Evolutionary conservation across 192 early-diverging fungal genomes (phyloP), one percentile per base, ranked within the genome.

Genomic region (Linnemannia schmuckeri): DNA sequence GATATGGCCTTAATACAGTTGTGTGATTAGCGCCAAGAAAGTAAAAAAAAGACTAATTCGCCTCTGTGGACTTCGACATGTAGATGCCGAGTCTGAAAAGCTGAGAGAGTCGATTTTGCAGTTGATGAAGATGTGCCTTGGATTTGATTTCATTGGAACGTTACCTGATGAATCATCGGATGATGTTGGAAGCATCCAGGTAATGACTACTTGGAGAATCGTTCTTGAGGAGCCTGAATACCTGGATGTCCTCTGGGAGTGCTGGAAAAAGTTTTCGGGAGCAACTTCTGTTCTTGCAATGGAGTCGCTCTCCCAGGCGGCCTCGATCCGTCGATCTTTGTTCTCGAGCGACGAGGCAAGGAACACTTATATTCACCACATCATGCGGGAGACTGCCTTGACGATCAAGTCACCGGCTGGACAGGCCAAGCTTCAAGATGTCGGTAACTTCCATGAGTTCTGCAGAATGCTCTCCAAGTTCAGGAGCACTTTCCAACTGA

Each of bases 401-500:
- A 95, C 97, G 18, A 84, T 98, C 40, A 86, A 89, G 20, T 80
- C 85, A 37, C 90, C 89, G 0, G 86, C 90, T 33, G 93, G 95
- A 15, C 85, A 87, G 42, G 81, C 37, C 72, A 87, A 87, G 40
- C 87, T 97, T 49, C 89, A 93, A 38, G 94, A 97, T 61, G 90
- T 93, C 17, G 92, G 94, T 38, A 97, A 95, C 88, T 96, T 95
- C 88, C 96, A 97, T 75, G 96, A 97, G 73, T 92, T 97, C 78
- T 95, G 96, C 78, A 91, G 96, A 24, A 88, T 97, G 83, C 90
- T 98, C 57, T 93, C 94, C 38, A 91, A 97, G 42, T 95, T 98
- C 81, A 94, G 95, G 88, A 91, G 94, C 63, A 94, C 96, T 27
- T 95, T 97, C 83, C 95, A 96, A 71, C 80, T 96, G 72, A 86